Evolutionary conservation across 305 asterid species (phyloP), one percentile per base, ranked within the genome.

Genomic region (Fraxinus floribunda): DNA sequence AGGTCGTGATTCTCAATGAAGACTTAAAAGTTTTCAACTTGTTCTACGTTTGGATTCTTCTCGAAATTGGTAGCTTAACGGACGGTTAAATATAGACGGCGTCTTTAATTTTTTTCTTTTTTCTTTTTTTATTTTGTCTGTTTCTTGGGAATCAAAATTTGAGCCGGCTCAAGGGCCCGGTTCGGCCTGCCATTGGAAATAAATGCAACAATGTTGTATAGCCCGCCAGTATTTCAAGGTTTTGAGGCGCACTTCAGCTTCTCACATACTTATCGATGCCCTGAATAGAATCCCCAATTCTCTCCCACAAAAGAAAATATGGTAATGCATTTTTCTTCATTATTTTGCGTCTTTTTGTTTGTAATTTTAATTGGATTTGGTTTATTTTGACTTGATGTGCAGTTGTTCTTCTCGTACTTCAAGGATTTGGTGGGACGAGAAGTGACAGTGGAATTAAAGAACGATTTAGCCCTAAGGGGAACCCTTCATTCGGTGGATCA

Each of bases 401-500:
- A 95, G 98, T 89, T 95, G 93, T 94, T 94, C 87, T 96, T 96
- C 92, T 96, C 99, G 81, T 96, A 96, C 79, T 96, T 94, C 94
- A 96, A 94, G 95, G 98, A 94, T 80, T 88, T 96, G 90, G 99
- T 96, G 75, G 99, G 99, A 29, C 86, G 97, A 82, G 99, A 96
- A 91, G 99, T 96, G 78, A 94, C 98, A 4, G 99, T 96, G 72
- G 99, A 96, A 88, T 84, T 96, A 83, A 94, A 96, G 97, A 96
- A 96, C 81, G 99, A 96, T 88, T 91, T 96, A 84, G 98, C 98
- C 0, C 94, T 96, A 76, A 86, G 95, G 79, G 98, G 99, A 57
- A 96, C 98, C 49, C 93, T 96, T 75, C 98, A 94, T 83, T 96
- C 99, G 13, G 99, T 96, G 78, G 99, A 96, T 88, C 99, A 96